Percentiles rank a stretch among this genome's conserved stretches.
phyloP scores from a whole-genome alignment of 2,329 filamentous ascomycete species.

The Ustulina deusta region DNA sequence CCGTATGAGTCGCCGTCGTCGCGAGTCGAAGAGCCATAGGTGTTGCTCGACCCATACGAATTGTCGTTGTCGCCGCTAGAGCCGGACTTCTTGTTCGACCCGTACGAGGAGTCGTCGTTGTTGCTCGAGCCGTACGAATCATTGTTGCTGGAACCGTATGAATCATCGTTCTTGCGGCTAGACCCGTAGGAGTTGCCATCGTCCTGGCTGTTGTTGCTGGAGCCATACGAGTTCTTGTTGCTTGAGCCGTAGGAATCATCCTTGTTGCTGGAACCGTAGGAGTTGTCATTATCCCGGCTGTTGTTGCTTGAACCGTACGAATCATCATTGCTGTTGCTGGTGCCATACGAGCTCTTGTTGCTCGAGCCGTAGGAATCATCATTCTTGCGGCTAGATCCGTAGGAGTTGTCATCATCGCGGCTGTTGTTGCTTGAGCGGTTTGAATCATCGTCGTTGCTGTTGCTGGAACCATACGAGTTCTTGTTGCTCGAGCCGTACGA shows the following conservation, averaged over 20 bases:
- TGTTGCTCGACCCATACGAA: constrained; percentile 30
- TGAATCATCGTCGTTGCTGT: constrained; percentile 23
- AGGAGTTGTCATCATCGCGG: constrained; percentile 27
- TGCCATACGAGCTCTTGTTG: constrained; percentile 37
- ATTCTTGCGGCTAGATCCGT: constrained; percentile 33
- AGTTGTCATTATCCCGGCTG: neutral
- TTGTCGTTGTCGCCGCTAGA: constrained; percentile 22
- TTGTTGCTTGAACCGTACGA: constrained; percentile 21
- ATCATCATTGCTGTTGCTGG: constrained; percentile 34
- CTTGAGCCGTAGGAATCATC: constrained; percentile 18
- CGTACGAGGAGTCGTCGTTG: constrained; percentile 44
- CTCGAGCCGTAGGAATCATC: constrained; percentile 32
- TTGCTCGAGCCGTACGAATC: constrained; percentile 32
- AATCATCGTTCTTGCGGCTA: constrained; percentile 35
- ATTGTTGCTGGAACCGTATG: constrained; percentile 20
- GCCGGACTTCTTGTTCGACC: constrained; percentile 17
- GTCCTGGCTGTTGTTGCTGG: constrained; percentile 38
- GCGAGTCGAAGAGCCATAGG: constrained; percentile 18
- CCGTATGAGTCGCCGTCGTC: constrained; percentile 34
- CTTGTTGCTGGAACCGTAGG: constrained; percentile 22
- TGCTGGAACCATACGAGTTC: constrained; percentile 14
- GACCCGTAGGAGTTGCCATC: constrained; percentile 36
- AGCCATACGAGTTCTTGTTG: constrained; percentile 29
- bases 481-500: constrained; percentile 35
- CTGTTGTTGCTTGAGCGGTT: constrained; percentile 41